Base-by-base conservation (phyloP, 2,329 filamentous ascomycete species). In the Aulographum hederae region DNA sequence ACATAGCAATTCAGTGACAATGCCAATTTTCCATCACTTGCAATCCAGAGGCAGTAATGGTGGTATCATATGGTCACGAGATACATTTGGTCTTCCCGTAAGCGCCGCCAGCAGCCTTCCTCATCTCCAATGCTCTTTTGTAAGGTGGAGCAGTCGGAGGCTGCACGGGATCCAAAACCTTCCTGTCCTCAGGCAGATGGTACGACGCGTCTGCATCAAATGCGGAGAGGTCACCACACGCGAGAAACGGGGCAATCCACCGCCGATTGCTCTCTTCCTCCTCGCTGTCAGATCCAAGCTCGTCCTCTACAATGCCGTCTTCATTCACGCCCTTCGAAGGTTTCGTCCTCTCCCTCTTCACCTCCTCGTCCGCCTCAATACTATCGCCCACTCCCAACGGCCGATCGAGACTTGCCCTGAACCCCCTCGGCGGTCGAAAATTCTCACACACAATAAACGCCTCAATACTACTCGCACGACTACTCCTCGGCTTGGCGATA, bases 161-260 rank as follows among this genome's bases (percentile, higher is more conserved):
- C 51, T 95, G 89, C 19, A 98, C 70, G 0, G 89, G 89, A 49
- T 94, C 84, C 30, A 95, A 65, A 42, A 78, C 85, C 32, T 91
- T 69, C 47, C 91, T 71, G 41, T 84, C 78, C 37, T 85, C 78
- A 1, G 89, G 85, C 13, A 98, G 62, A 41, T 78, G 70, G 54
- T 95, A 94, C 4, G 85, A 89, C 3, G 89, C 86, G 61, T 98
- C 89, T 1, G 86, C 84, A 58, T 98, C 89, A 58, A 85, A 98
- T 8, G 81, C 75, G 16, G 84, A 91, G 32, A 98, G 64, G 54
- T 98, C 89, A 28, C 89, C 89, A 51, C 89, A 98, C n/a, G 89
- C 85, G 45, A 98, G 69, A 50, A 98, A 98, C 0, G 86, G 84
- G 3, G 85, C 84, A 43, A 95, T 86, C 84, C 86, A 95, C 31